Evolutionary conservation across 495 filamentous ascomycete genomes (phyloP).

Genomic region (Podospora comata): DNA sequence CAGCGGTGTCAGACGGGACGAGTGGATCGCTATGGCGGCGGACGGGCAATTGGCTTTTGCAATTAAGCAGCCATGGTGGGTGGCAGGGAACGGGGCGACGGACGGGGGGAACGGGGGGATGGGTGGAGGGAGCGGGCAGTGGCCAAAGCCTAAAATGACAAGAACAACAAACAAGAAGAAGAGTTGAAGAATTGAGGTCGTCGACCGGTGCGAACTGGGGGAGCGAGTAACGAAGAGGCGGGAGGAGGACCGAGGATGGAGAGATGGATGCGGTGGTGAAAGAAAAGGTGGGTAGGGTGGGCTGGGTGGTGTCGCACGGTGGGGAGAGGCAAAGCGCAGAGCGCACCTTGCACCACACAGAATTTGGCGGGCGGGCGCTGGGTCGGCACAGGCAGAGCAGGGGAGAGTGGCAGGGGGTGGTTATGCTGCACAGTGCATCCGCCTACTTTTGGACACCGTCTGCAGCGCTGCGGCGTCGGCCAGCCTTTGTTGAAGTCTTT

Average conservation of each 20-base stretch:
- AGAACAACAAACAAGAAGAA: slow-evolving; percentile 1
- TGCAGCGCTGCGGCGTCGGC: slow-evolving; percentile 24
- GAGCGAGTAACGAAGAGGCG: not conserved
- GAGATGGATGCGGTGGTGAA: not conserved
- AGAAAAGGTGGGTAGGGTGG: slow-evolving; percentile 5
- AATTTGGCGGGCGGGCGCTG: not conserved
- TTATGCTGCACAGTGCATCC: not conserved
- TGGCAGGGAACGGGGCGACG: slow-evolving; percentile 1
- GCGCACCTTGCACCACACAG: not conserved
- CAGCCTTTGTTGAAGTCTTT: not conserved
- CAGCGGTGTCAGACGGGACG: slow-evolving; percentile 16
- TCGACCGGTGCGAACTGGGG: not conserved
- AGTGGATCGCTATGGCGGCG: slow-evolving; percentile 6
- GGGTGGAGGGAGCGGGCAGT: not conserved
- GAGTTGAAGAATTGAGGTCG: not conserved
- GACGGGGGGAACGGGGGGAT: no score
- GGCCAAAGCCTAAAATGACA: slow-evolving; percentile 2
- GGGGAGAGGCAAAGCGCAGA: slow-evolving; percentile 3
- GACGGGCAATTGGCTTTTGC: slow-evolving; percentile 18
- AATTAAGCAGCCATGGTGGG: slow-evolving; percentile 29
- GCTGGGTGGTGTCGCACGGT: slow-evolving; percentile 1
- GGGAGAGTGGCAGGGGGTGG: not conserved
- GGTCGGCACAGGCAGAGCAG: not conserved
- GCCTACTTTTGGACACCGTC: not conserved
- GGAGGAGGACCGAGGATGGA: slow-evolving; percentile 3